A percentile compares a stretch with the other conserved stretches of the same genome.
Evolutionary conservation across 1,139 yeast species (phyloP).

Genomic region (Yamadazyma atmosphaerica): DNA sequence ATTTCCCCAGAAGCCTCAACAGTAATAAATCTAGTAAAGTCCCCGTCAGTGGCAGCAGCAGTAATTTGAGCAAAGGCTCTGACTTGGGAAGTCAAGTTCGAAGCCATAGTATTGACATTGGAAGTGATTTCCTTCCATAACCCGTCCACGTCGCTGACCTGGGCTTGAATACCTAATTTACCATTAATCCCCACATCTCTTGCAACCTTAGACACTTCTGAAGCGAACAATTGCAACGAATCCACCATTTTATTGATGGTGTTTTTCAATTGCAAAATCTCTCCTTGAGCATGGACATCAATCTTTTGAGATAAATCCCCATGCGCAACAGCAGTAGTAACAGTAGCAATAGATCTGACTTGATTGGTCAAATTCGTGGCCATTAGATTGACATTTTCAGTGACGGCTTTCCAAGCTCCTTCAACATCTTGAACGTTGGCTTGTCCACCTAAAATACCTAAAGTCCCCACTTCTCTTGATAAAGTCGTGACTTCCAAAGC

Average conservation of each 20-base stretch:
- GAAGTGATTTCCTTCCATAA: constrained; percentile 90
- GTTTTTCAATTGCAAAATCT: constrained; percentile 71
- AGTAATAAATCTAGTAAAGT: constrained; percentile 83
- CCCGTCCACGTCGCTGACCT: constrained; percentile 88
- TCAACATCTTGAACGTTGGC: constrained; percentile 91
- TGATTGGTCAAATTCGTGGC: constrained; percentile 87
- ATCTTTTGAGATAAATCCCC: constrained; percentile 88
- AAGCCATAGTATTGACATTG: constrained; percentile 93
- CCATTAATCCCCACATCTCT: constrained; percentile 93
- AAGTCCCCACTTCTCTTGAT: constrained; percentile 87
- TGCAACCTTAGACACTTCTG: constrained; percentile 87
- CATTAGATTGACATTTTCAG: constrained; percentile 87
- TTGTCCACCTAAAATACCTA: constrained; percentile 88
- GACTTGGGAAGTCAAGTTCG: constrained; percentile 86
- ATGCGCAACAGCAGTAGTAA: constrained; percentile 89
- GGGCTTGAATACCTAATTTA: constrained; percentile 88
- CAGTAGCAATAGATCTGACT: constrained; percentile 87
- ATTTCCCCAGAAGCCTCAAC: constrained; percentile 92
- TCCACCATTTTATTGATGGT: constrained; percentile 92
- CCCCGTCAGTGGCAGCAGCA: constrained; percentile 93
- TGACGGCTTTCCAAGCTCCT: constrained; percentile 92
- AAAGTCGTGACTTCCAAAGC: constrained; percentile 88
- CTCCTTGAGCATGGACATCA: constrained; percentile 89
- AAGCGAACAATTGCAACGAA: constrained; percentile 81
- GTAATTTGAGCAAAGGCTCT: constrained; percentile 93